Evolutionary conservation across 31 red algal species (phyloP).

Genomic region (Endocladia muricata): DNA sequence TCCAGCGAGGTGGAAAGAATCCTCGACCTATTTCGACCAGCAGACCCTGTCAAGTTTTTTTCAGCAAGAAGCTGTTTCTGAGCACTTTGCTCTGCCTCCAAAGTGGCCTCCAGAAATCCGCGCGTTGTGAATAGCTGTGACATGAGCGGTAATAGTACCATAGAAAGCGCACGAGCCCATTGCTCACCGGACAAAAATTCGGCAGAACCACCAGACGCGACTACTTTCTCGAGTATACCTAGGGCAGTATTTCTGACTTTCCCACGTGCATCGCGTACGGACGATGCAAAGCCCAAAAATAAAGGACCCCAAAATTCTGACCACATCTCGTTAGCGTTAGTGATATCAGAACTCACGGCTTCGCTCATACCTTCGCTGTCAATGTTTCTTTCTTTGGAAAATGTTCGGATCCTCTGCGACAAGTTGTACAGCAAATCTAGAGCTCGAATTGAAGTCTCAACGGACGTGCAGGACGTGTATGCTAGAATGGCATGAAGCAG

Average conservation of each 20-base stretch:
- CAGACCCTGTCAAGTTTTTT: slow-evolving; percentile 15
- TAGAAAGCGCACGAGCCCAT: slow-evolving; percentile 57
- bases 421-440: slow-evolving; percentile 58
- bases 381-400: slow-evolving; percentile 10
- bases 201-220: slow-evolving; percentile 52
- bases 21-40: slow-evolving; percentile 13
- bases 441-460: slow-evolving; percentile 49
- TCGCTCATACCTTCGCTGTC: neutral
- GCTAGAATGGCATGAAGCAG: slow-evolving; percentile 76
- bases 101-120: slow-evolving; percentile 54
- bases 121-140: slow-evolving; percentile 60
- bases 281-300: slow-evolving; percentile 63
- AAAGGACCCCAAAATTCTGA: slow-evolving; percentile 78
- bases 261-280: slow-evolving; percentile 47
- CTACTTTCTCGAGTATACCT: slow-evolving; percentile 67
- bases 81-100: slow-evolving; percentile 57
- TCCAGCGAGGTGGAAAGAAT: slow-evolving; percentile 33
- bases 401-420: slow-evolving; percentile 39
- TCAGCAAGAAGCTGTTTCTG: slow-evolving; percentile 57
- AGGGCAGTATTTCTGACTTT: slow-evolving; percentile 80
- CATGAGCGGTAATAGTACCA: slow-evolving; percentile 70
- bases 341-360: neutral
- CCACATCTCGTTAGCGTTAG: slow-evolving; percentile 30
- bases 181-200: slow-evolving; percentile 53
- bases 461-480: slow-evolving; percentile 65